phyloP scores from a whole-genome alignment of 2,329 filamentous ascomycete genomes.

The Sclerotinia nivalis region DNA sequence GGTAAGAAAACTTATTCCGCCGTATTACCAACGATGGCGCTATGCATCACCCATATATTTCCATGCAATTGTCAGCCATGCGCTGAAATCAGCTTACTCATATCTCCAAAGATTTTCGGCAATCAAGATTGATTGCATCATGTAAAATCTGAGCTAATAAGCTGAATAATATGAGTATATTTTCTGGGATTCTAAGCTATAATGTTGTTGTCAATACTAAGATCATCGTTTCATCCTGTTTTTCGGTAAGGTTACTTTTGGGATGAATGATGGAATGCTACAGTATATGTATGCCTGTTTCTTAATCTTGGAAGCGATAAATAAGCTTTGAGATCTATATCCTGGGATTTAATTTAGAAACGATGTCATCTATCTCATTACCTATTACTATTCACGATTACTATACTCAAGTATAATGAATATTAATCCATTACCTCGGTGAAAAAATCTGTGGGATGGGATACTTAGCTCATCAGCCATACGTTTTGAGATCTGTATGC shows the following conservation, averaged over 20 bases:
- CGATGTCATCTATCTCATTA: too few relatives aligned
- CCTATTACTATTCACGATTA: too few relatives aligned
- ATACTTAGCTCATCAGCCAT: not conserved
- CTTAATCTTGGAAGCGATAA: not conserved
- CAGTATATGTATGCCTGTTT: not conserved
- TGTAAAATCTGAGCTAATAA: not conserved
- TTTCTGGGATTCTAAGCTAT: not conserved
- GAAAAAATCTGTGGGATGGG: too few relatives aligned
- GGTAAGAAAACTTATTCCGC: not conserved
- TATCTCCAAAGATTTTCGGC: not conserved
- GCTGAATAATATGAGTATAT: not conserved
- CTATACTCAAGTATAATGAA: too few relatives aligned
- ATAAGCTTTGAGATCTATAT: not conserved
- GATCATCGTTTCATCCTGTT: not conserved
- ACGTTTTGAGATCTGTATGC: too few relatives aligned
- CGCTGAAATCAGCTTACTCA: slow-evolving; percentile 14
- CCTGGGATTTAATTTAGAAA: too few relatives aligned
- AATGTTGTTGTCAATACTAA: not conserved
- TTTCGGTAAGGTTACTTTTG: not conserved
- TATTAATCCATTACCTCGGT: too few relatives aligned
- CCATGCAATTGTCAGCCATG: not conserved
- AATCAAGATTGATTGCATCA: too few relatives aligned
- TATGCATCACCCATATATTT: not conserved
- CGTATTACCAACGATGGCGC: too few relatives aligned
- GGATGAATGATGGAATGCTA: not conserved